Percentiles rank a stretch among this genome's conserved stretches.
phyloP scores from a whole-genome alignment of 2,329 filamentous ascomycete genomes.

The Ophiostoma novo-ulmi region DNA sequence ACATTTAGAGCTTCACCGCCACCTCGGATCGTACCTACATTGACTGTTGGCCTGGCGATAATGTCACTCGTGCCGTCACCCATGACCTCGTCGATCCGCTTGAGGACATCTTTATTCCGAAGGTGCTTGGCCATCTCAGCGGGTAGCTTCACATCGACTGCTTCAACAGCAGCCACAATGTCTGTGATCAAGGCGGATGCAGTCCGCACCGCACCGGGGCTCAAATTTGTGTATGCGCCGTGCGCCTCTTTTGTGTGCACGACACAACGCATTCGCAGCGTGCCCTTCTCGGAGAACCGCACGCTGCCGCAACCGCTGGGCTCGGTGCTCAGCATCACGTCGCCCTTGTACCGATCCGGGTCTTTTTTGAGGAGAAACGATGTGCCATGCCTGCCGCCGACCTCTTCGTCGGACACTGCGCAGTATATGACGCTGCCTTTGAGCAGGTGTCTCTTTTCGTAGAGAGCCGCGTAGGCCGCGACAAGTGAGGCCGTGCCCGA shows the following conservation, averaged over 20 bases:
- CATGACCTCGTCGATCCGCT: slow-evolving; percentile 23
- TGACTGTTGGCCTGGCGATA: slow-evolving; percentile 23
- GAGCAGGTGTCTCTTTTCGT: slow-evolving; percentile 13
- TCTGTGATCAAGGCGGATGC: slow-evolving; percentile 7
- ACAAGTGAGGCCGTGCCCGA: slow-evolving; percentile 23
- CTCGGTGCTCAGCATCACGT: slow-evolving; percentile 25
- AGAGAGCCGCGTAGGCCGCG: slow-evolving; percentile 20
- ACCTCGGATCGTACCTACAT: slow-evolving; percentile 23
- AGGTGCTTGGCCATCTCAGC: background rate
- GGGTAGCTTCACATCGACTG: background rate
- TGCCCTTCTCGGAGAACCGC: slow-evolving; percentile 25
- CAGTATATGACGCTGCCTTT: slow-evolving; percentile 21
- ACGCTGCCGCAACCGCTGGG: slow-evolving; percentile 23
- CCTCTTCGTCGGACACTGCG: slow-evolving; percentile 14
- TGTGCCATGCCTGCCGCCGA: background rate
- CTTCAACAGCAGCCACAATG: background rate
- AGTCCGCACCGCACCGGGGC: slow-evolving; percentile 20
- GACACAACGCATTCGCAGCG: slow-evolving; percentile 21
- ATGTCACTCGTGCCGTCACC: slow-evolving; percentile 20
- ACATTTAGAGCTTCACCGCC: slow-evolving; percentile 22
- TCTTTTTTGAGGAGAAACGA: background rate
- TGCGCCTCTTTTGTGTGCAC: slow-evolving; percentile 18
- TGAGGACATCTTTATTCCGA: background rate
- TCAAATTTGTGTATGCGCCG: slow-evolving; percentile 24
- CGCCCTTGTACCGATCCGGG: slow-evolving; percentile 14